Evolutionary conservation across 1,139 yeast genomes (phyloP), one percentile per base, ranked within the genome.

Genomic region (Hyphopichia pseudoburtonii): DNA sequence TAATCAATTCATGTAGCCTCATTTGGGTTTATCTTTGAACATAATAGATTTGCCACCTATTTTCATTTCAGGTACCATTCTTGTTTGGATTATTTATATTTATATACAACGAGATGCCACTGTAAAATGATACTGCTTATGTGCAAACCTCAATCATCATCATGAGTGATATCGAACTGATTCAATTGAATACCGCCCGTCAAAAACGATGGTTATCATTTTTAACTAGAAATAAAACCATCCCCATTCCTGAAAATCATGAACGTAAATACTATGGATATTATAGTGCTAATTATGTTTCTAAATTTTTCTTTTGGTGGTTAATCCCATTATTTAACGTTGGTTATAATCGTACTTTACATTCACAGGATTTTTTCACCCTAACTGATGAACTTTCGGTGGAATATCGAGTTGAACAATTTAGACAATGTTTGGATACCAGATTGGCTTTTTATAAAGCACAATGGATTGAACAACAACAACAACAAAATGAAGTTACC

Each of bases 301-400:
- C 63, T 8, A 51, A 52, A 35, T 21, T 59, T 1, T 66, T 68
- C 44, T 70, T 72, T 54, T 60, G 68, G 66, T 69, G 76, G 73
- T 40, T 71, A 33, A 40, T 45, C 30, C 77, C 77, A 1, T 38
- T 73, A 25, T 48, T 72, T 57, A 45, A 44, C 17, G 57, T 61
- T n/a, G 78, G 78, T 1, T 73, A 73, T 47, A 63, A 62, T 45
- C 56, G 78, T 36, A 72, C 76, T 3, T 47, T 73, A 34, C 56
- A 57, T 23, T 62, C 68, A 3, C 56, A 59, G 17, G 78, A 73
- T 48, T 48, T 73, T 42, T 70, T 54, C 47, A 44, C 40, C 16
- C 43, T 71, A 29, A 56, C 62, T 7, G 64, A 65, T 2, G 54
- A 56, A 15, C 43, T 66, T 42, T 55, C 53, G 25, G 22, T 30